These are phyloP conservation scores for Clavispora carvajalis DNA, from an alignment of 805 yeast species.

Conservation along the genomic window DNA sequence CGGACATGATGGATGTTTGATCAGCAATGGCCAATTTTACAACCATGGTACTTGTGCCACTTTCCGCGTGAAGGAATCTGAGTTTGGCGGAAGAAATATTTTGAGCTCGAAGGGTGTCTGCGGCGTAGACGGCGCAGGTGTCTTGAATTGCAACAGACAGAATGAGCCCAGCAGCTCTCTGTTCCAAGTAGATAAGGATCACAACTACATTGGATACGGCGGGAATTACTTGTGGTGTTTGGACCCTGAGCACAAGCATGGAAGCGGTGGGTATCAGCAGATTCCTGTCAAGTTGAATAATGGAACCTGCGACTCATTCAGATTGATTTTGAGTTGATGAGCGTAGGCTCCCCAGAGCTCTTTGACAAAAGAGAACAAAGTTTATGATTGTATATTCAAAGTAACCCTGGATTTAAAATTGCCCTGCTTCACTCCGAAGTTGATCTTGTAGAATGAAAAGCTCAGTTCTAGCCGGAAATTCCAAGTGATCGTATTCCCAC, in stretches of 20 bases:
- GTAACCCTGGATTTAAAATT: no score
- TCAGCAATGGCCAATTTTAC: constrained; percentile 84
- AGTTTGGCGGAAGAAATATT: constrained; percentile 69
- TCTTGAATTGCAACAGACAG: constrained; percentile 11
- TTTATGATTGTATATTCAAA: no score
- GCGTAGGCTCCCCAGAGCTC: no score
- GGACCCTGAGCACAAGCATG: constrained; percentile 26
- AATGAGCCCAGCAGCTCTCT: constrained; percentile 36
- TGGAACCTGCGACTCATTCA: constrained; percentile 11
- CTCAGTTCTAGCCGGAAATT: no score
- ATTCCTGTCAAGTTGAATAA: constrained; percentile 44
- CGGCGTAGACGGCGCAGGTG: constrained; percentile 26
- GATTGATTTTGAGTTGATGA: constrained; percentile 3
- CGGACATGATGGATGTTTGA: constrained; percentile 67
- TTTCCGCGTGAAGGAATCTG: constrained; percentile 49
- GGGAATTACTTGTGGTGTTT: constrained; percentile 63
- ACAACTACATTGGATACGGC: constrained; percentile 50
- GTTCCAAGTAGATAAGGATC: constrained; percentile 48
- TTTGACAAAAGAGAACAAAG: no score
- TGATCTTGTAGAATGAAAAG: no score
- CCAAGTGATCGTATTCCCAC: no score
- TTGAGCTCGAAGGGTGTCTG: constrained; percentile 73
- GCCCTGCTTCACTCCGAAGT: no score
- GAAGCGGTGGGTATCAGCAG: constrained; percentile 36
- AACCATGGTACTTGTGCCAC: constrained; percentile 81